Conservation (phyloP, 2,329 filamentous ascomycete genomes). For the Botrytis sinoallii region DNA sequence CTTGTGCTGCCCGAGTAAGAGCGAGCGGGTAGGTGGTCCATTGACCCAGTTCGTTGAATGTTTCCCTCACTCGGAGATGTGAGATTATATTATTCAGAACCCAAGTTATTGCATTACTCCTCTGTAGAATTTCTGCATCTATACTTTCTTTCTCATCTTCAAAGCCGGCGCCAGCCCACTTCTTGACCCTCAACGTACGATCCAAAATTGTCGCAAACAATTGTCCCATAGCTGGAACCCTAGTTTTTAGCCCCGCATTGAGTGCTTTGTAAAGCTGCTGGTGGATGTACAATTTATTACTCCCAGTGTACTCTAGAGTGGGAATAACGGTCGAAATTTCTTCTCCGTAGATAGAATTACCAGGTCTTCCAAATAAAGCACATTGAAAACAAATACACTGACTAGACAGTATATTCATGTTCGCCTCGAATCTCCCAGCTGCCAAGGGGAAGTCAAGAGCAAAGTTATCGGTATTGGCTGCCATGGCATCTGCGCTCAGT, state of each 20-base stretch:
- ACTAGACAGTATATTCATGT: neutral
- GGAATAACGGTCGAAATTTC: neutral
- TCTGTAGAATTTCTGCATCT: neutral
- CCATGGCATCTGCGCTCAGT: neutral
- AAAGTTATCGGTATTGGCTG: neutral
- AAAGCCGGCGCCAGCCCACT: neutral
- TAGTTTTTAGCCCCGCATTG: neutral
- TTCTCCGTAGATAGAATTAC: neutral
- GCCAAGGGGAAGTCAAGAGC: neutral
- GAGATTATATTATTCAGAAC: neutral
- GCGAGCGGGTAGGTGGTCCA: neutral
- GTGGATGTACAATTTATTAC: neutral
- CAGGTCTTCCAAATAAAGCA: neutral
- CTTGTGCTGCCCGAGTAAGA: neutral
- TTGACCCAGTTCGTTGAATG: neutral
- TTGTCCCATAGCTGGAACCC: neutral
- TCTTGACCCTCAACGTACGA: neutral
- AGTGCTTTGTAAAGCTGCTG: neutral
- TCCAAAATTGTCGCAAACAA: neutral
- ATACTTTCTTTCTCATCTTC: neutral
- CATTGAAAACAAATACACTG: slow-evolving; percentile 10
- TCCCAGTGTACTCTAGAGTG: neutral
- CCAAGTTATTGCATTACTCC: neutral
- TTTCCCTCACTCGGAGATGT: neutral
- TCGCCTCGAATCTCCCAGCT: neutral